Conservation (phyloP, 148 eudicot genomes). For the Suaeda aralocaspica region DNA sequence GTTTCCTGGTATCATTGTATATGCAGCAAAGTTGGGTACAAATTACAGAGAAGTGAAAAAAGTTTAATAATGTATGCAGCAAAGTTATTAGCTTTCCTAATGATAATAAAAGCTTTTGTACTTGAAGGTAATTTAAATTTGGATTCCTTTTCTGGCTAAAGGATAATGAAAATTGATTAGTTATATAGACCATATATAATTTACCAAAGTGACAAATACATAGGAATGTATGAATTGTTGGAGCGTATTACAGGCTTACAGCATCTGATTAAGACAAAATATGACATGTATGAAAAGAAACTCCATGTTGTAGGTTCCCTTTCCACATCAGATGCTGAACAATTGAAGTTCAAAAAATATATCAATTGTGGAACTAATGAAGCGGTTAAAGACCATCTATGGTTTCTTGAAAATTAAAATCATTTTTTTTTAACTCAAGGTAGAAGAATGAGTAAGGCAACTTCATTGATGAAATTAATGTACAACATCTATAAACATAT, state of each 20-base stretch:
- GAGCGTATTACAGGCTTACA: too few species aligned
- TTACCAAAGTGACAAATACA: background rate
- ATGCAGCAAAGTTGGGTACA: background rate
- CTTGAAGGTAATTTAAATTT: too few species aligned
- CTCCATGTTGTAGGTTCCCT: too few species aligned
- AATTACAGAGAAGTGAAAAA: background rate
- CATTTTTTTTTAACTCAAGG: background rate
- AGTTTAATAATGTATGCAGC: background rate
- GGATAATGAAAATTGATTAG: too few species aligned
- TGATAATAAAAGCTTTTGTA: constrained; percentile 16
- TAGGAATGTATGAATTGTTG: too few species aligned
- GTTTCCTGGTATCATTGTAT: background rate
- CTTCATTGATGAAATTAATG: constrained; percentile 12
- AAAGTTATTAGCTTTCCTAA: background rate
- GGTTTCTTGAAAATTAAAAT: background rate
- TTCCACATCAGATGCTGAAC: too few species aligned
- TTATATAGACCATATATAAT: too few species aligned
- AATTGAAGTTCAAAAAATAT: too few species aligned
- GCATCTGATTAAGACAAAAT: too few species aligned
- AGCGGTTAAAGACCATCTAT: too few species aligned
- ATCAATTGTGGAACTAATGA: background rate
- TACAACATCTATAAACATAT: constrained; percentile 20
- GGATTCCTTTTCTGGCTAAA: background rate
- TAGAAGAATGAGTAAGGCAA: background rate
- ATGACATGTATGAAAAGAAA: too few species aligned